Evolutionary conservation across 192 early-diverging fungal species (phyloP), one percentile per base, ranked within the genome.

Genomic region (Backusella westeae): DNA sequence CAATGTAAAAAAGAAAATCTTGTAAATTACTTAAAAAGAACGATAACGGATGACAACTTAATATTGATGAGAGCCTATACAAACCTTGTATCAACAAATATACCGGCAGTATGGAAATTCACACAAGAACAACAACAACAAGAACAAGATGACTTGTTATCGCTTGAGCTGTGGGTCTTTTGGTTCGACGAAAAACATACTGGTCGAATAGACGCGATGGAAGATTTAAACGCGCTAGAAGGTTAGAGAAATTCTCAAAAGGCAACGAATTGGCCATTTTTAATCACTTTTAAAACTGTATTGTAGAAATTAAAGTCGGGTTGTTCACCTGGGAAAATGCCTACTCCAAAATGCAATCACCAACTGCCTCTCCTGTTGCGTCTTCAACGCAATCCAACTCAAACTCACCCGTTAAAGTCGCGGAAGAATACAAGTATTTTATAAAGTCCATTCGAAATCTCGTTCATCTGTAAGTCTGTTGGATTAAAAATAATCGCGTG

Each of bases 111-210:
- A 46, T 79, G 78, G 78, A 66, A 44, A 49, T 71, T 75, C 19
- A 19, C 26, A 23, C 19, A 67, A n/a, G 5, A 73, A 17, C 6
- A 17, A 23, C 10, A 34, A n/a, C 19, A 53, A 26, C 65, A 71
- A 44, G 0, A 39, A 10, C 38, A 39, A 39, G 70, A 35, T 23
- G 65, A 56, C n/a, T 52, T 52, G 67, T 3, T 77, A 7, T 65
- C 21, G 9, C 56, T 77, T 9, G 80, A 81, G 29, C 36, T 81
- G 9, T 81, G 80, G 80, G 80, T 81, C n/a, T 81, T 81, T 67
- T 81, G 80, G 80, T 77, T 81, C 63, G 80, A 81, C 36, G 80
- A 81, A 34, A 72, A 71, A 52, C 80, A 81, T 19, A 81, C 80
- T 8, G 80, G 80, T 0, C 71, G 63, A 6, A 77, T 81, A 29